A percentile compares a stretch with the other conserved stretches of the same genome.
Conservation (phyloP, 2,329 filamentous ascomycete genomes). For the Clarireedia monteithiana region DNA sequence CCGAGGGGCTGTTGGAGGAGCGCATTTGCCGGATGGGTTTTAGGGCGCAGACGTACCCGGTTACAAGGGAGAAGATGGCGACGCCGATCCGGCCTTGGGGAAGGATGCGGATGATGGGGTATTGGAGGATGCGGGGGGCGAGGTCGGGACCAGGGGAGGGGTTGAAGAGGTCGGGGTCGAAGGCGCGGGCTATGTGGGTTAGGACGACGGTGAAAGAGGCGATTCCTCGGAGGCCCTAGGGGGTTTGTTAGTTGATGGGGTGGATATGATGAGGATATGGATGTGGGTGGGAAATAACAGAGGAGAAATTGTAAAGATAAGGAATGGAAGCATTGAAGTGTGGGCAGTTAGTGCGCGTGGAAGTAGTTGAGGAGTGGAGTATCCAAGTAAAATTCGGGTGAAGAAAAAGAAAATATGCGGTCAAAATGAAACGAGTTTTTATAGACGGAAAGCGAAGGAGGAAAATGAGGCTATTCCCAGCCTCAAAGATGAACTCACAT, state of each 20-base stretch:
- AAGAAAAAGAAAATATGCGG: too few relatives aligned
- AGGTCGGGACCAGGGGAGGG: conserved; percentile 37
- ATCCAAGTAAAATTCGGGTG: too few relatives aligned
- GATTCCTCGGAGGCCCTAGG: conserved; percentile 47
- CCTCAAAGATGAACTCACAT: conserved; percentile 37
- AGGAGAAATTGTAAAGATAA: background rate
- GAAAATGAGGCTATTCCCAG: background rate
- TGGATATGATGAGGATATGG: background rate
- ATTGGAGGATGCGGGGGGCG: conserved; percentile 44
- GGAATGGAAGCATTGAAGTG: background rate
- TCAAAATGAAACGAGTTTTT: too few relatives aligned
- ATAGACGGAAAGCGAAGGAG: background rate
- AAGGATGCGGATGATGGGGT: conserved; percentile 50
- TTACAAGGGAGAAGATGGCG: conserved; percentile 57
- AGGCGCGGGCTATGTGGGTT: conserved; percentile 45
- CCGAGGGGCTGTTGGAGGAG: conserved; percentile 44
- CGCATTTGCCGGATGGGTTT: conserved; percentile 50
- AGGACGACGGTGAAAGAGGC: conserved; percentile 47
- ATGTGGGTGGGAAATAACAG: background rate
- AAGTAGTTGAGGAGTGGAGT: background rate
- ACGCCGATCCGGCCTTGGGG: conserved; percentile 57
- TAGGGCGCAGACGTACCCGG: conserved; percentile 56
- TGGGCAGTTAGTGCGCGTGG: background rate
- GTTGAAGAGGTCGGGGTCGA: conserved; percentile 42
- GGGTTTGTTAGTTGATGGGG: background rate